Evolutionary conservation across 306 rosid species (phyloP).

Genomic region (Citrullus mucosospermus): DNA sequence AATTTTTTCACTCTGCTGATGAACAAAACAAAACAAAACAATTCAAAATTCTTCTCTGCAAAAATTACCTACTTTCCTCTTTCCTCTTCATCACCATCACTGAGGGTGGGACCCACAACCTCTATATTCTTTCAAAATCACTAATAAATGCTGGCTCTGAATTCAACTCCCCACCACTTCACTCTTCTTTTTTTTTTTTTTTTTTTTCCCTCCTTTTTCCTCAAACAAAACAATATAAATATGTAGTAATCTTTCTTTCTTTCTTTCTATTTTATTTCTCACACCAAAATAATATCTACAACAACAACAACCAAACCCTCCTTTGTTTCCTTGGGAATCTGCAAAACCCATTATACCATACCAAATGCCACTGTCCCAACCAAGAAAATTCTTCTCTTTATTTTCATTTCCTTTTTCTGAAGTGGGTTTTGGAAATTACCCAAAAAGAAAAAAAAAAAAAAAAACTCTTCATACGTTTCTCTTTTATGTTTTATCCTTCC

Average conservation of each 20-base stretch:
- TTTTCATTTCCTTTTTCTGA: neutral
- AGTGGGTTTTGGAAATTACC: neutral
- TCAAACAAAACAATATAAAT: neutral
- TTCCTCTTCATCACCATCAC: neutral
- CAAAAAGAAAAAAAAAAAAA: neutral
- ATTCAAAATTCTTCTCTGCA: neutral
- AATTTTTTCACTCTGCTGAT: neutral
- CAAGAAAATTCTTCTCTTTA: neutral
- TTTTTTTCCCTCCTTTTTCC: conserved; percentile 8
- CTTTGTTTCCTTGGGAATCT: conserved; percentile 53
- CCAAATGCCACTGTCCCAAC: conserved; percentile 15
- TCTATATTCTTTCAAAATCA: conserved; percentile 25
- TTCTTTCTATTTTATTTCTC: neutral
- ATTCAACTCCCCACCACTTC: conserved; percentile 34
- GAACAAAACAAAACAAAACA: neutral
- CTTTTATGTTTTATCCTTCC: too few species aligned
- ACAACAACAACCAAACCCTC: conserved; percentile 18
- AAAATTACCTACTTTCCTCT: conserved; percentile 1
- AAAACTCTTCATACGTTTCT: neutral
- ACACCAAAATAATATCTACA: conserved; percentile 15
- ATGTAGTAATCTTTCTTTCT: neutral
- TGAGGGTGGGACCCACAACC: conserved; percentile 32
- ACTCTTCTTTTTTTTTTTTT: conserved; percentile 10
- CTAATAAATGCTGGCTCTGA: conserved; percentile 36
- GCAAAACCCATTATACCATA: conserved; percentile 40